These are phyloP conservation scores for Saccharata proteae DNA, from an alignment of 2,329 filamentous ascomycete genomes.

Conservation along the genomic window DNA sequence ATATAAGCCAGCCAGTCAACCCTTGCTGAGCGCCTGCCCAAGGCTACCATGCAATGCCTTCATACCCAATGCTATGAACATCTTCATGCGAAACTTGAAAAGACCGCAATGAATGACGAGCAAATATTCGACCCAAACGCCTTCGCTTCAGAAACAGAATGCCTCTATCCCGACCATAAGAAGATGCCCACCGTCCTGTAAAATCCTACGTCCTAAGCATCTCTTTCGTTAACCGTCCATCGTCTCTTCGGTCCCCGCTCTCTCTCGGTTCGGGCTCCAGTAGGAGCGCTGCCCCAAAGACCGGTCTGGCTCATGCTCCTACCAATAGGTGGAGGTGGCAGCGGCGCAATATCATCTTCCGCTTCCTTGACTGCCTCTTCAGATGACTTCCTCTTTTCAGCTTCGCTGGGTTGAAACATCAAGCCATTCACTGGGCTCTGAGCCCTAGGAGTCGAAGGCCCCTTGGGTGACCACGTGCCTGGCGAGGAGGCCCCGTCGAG, in stretches of 20 bases:
- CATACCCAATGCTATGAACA: no score
- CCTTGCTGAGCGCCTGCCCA: no score
- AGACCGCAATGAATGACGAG: no score
- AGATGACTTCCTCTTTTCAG: constrained; percentile 10
- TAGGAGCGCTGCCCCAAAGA: constrained; percentile 31
- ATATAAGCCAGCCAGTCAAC: no score
- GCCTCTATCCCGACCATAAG: no score
- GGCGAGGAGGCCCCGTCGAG: constrained; percentile 10
- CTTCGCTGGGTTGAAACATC: constrained; percentile 1
- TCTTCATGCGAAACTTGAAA: no score
- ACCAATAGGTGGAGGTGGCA: constrained; percentile 14
- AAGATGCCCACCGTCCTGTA: no score
- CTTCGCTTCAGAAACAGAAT: no score
- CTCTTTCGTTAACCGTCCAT: constrained; percentile 24
- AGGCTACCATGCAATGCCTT: no score
- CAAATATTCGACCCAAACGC: no score
- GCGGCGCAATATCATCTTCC: constrained; percentile 19
- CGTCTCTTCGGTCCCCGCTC: constrained; percentile 28
- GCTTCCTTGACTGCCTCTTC: constrained; percentile 20
- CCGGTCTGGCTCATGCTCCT: constrained; percentile 19
- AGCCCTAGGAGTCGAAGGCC: constrained; percentile 1
- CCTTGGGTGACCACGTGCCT: no score
- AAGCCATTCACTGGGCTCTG: constrained; percentile 1
- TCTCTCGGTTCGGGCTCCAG: constrained; percentile 21
- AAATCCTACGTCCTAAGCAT: no score